Conservation (phyloP, 306 rosid species). For the Quercus robur region DNA sequence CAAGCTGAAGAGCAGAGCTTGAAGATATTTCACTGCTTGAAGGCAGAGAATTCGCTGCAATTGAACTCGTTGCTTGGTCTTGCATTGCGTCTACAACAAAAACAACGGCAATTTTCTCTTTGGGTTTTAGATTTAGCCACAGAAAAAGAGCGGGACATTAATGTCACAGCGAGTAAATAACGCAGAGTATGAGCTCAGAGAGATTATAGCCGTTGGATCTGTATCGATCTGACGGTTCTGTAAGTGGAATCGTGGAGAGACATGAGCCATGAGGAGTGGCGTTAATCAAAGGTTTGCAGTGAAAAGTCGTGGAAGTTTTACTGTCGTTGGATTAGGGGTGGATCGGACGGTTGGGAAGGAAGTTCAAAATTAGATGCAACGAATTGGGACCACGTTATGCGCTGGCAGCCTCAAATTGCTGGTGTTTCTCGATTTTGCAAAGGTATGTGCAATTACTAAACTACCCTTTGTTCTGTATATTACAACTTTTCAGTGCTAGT, state of each 20-base stretch:
- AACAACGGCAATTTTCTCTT: neutral
- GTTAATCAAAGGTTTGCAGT: conserved; percentile 54
- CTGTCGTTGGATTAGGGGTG: conserved; percentile 12
- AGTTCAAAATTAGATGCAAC: neutral
- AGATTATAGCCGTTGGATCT: conserved; percentile 25
- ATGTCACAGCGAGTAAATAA: conserved; percentile 1
- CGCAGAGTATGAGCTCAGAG: neutral
- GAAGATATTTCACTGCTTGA: conserved; percentile 73
- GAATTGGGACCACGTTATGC: conserved; percentile 32
- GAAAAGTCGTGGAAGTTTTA: conserved; percentile 42
- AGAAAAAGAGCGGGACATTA: conserved; percentile 34
- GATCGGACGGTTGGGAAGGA: conserved; percentile 35
- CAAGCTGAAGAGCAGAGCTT: conserved; percentile 57
- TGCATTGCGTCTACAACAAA: conserved; percentile 35
- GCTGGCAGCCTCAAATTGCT: conserved; percentile 4
- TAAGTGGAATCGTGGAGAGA: conserved; percentile 48
- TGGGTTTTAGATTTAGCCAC: neutral
- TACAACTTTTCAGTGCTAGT: neutral
- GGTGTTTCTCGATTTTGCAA: conserved; percentile 2
- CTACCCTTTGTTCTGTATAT: neutral
- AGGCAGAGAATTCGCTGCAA: conserved; percentile 58
- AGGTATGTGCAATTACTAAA: neutral
- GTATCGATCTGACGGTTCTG: conserved; percentile 18
- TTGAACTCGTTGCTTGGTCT: conserved; percentile 48
- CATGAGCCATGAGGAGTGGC: conserved; percentile 44